Conservation (phyloP, 345 rosid species). For the Clarkia xantiana region DNA sequence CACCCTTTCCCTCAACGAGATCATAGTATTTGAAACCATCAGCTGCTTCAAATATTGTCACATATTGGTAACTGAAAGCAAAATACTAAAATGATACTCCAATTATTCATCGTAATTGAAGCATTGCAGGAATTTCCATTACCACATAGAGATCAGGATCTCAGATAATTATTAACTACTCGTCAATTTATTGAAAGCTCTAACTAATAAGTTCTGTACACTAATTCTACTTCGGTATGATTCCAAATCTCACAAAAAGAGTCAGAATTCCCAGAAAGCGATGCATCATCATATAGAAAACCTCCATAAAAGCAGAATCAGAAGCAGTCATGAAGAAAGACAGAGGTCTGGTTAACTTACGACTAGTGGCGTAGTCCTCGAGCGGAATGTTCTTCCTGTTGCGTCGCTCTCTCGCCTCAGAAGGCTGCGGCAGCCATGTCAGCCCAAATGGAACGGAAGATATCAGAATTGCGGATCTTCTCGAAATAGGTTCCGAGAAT, state of each 20-base stretch:
- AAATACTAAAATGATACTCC: slow-evolving; percentile 1
- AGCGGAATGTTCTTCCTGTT: slow-evolving; percentile 52
- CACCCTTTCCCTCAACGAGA: slow-evolving; percentile 69
- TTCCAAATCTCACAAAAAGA: too few species aligned
- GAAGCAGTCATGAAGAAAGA: slow-evolving; percentile 3
- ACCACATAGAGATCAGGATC: too few species aligned
- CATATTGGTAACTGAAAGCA: slow-evolving; percentile 6
- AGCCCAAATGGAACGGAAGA: slow-evolving; percentile 33
- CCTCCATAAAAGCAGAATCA: background rate
- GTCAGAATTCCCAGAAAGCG: too few species aligned
- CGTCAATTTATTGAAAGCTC: background rate
- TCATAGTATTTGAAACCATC: slow-evolving; percentile 79
- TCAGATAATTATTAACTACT: background rate
- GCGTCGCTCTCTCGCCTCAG: slow-evolving; percentile 79
- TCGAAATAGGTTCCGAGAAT: slow-evolving; percentile 31
- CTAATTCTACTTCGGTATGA: too few species aligned
- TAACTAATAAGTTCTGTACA: background rate
- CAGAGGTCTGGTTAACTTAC: slow-evolving; percentile 21
- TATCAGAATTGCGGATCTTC: slow-evolving; percentile 39
- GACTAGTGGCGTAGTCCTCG: slow-evolving; percentile 48
- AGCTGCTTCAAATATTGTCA: slow-evolving; percentile 24
- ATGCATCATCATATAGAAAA: too few species aligned
- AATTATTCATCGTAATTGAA: too few species aligned
- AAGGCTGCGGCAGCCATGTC: slow-evolving; percentile 26
- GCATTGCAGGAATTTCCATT: too few species aligned